phyloP scores from a whole-genome alignment of 805 yeast species.

The Millerago galiae region DNA sequence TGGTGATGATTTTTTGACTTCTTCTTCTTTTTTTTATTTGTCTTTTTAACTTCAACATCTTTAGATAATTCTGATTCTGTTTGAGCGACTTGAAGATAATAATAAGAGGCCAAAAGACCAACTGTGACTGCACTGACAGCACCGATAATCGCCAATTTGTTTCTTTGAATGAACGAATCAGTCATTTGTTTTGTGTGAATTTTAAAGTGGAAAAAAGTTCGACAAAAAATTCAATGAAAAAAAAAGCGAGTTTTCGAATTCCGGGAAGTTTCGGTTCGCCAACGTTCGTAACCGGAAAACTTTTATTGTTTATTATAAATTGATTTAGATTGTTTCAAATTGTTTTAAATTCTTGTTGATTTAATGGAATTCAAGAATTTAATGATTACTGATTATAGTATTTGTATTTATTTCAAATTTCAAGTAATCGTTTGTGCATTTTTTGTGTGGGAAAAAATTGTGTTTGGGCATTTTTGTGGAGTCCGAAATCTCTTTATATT shows the following conservation, averaged over 20 bases:
- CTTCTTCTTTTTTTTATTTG: conserved; percentile 42
- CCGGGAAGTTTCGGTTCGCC: too few relatives aligned
- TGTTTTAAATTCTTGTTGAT: too few relatives aligned
- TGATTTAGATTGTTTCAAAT: too few relatives aligned
- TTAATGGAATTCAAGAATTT: too few relatives aligned
- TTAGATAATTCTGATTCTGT: conserved; percentile 10
- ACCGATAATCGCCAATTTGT: conserved; percentile 59
- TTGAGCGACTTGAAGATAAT: conserved; percentile 36
- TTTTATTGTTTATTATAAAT: too few relatives aligned
- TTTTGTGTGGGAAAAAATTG: too few relatives aligned
- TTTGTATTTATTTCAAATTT: too few relatives aligned
- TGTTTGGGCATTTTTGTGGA: too few relatives aligned
- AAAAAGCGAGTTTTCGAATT: neutral
- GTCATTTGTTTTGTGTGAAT: conserved; percentile 2
- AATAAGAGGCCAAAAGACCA: conserved; percentile 54
- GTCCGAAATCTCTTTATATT: too few relatives aligned
- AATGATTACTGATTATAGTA: too few relatives aligned
- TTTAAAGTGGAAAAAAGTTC: neutral
- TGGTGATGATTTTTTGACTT: conserved; percentile 31
- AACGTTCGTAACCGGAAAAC: too few relatives aligned
- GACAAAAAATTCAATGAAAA: neutral
- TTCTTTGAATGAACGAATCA: conserved; percentile 23
- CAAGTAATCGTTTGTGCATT: too few relatives aligned
- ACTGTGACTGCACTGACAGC: conserved; percentile 59
- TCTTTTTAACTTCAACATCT: conserved; percentile 12